Base-by-base conservation (phyloP, 805 yeast species). In the Ogataea pignaliae region DNA sequence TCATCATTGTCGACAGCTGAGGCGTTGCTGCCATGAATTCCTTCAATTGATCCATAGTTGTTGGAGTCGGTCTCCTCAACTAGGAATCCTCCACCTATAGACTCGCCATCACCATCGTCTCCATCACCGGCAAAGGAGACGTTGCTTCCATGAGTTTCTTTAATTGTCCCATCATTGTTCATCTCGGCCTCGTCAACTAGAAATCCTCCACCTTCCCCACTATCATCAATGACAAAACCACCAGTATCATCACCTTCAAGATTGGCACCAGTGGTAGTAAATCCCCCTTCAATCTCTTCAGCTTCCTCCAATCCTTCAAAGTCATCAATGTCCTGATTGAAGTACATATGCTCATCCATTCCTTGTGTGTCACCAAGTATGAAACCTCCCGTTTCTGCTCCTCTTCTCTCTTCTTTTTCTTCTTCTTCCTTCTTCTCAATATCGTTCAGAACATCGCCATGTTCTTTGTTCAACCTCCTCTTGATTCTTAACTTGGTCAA, bases 401-500 rank as follows among this genome's bases (percentile, higher is more conserved):
- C 39, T 1, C 41, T 52, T 31, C 52, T 51, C 21, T 52, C 60
- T 6, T 43, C 55, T 10, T 39, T 42, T 28, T 18, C 37, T 7
- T 36, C 44, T 10, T 39, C 41, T 10, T 42, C 32, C 8, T 32
- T 39, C 9, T 42, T 66, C 14, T 64, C 68, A 9, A 52, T 64
- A 13, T 45, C 44, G 8, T 47, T 52, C 2, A 41, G 51, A 3
- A 76, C 52, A 18, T 50, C 54, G 3, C 86, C 85, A 54, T 79
- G 85, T 18, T 65, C 65, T 32, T 46, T 51, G 44, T 75, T 68
- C 50, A 80, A 66, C 37, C 85, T 56, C 10, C 63, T 66, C 36
- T 61, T 60, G 29, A 80, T 77, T 40, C 76, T 61, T 32, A 81
- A 60, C 42, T 73, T 79, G 8, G 76, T 66, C 45, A 80, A 60